Conservation (phyloP, 1,284 basidiomycete genomes). For the Boletus mariae region DNA sequence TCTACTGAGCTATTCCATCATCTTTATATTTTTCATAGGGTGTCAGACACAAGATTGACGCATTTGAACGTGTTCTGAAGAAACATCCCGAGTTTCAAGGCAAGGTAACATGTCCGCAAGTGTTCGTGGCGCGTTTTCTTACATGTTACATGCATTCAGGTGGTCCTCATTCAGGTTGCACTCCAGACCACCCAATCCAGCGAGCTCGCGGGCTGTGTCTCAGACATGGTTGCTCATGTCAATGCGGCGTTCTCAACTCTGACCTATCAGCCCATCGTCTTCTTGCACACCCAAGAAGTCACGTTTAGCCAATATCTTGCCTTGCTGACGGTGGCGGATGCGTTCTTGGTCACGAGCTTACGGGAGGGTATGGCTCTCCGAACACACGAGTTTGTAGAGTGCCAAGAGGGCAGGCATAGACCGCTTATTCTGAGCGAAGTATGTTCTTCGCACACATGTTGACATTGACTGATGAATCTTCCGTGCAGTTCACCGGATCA, state of each 20-base stretch:
- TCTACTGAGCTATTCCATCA: not conserved
- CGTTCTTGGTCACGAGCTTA: constrained; percentile 82
- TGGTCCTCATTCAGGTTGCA: constrained; percentile 84
- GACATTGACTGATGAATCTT: constrained; percentile 14
- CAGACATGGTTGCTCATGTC: constrained; percentile 76
- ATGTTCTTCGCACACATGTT: constrained; percentile 42
- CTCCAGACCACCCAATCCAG: constrained; percentile 79
- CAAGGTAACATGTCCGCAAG: constrained; percentile 42
- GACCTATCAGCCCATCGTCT: constrained; percentile 86
- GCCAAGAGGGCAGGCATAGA: constrained; percentile 65
- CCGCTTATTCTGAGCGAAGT: constrained; percentile 78
- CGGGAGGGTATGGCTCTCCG: constrained; percentile 83
- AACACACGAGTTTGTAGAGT: constrained; percentile 83
- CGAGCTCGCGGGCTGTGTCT: constrained; percentile 70
- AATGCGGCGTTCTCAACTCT: constrained; percentile 80
- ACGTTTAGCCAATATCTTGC: constrained; percentile 87
- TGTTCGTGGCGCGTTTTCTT: not conserved
- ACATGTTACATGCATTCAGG: constrained; percentile 33
- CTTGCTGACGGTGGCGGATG: constrained; percentile 78
- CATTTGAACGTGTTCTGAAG: constrained; percentile 82
- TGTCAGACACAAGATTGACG: constrained; percentile 77
- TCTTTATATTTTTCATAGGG: constrained; percentile 40
- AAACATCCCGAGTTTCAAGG: constrained; percentile 75
- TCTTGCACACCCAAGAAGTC: constrained; percentile 83
- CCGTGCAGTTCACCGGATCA: too few relatives aligned